A percentile compares a stretch with the other conserved stretches of the same genome.
Evolutionary conservation across 2,329 filamentous ascomycete species (phyloP).

Genomic region (Cryphonectria parasitica): DNA sequence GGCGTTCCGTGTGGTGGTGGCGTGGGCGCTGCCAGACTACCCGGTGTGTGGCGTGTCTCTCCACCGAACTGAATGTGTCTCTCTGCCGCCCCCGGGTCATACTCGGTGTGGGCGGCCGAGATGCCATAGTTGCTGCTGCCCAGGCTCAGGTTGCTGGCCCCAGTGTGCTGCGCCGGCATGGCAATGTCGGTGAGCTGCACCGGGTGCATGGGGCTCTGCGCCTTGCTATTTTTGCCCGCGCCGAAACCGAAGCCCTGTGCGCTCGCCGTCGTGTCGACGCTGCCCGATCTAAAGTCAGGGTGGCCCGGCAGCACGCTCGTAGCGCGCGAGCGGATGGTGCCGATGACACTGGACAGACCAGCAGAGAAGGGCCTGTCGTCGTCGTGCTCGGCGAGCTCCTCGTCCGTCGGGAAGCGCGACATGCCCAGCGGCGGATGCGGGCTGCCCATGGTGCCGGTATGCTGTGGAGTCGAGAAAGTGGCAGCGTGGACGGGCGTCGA

Average conservation of each 20-base stretch:
- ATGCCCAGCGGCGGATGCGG: conserved; percentile 82
- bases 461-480: conserved; percentile 37
- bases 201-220: conserved; percentile 62
- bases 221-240: conserved; percentile 36
- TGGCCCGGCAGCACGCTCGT: conserved; percentile 46
- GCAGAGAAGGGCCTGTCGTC: conserved; percentile 53
- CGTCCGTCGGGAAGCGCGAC: conserved; percentile 76
- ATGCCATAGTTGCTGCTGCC: conserved; percentile 58
- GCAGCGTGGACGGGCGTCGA: conserved; percentile 37
- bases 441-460: conserved; percentile 30
- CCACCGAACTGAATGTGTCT: conserved; percentile 53
- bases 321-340: conserved; percentile 56
- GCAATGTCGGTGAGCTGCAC: conserved; percentile 66
- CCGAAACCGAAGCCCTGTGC: neutral
- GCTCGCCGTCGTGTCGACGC: conserved; percentile 28
- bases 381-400: conserved; percentile 61
- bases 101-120: conserved; percentile 51
- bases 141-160: conserved; percentile 42
- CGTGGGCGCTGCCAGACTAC: conserved; percentile 52
- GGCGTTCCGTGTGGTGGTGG: conserved; percentile 53
- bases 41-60: conserved; percentile 43
- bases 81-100: conserved; percentile 41
- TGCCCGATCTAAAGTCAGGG: conserved; percentile 44
- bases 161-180: conserved; percentile 51
- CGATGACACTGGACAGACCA: conserved; percentile 58